Conservation (phyloP, 2,329 filamentous ascomycete species). For the Ophiostoma angusticollis region DNA sequence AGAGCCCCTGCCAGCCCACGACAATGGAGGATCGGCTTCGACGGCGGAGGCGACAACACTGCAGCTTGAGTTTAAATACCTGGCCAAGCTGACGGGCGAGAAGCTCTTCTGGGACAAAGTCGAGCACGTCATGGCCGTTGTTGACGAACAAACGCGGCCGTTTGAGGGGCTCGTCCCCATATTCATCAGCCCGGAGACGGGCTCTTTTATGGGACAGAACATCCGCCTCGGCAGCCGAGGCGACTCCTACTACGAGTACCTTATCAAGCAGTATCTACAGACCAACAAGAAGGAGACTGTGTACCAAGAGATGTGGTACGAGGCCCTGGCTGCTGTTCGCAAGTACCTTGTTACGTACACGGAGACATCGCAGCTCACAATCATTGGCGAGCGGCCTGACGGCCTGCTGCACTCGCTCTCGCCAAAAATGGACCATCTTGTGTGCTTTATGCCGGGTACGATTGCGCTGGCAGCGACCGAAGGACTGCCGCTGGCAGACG, state of each 20-base stretch:
- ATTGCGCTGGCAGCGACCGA: constrained; percentile 81
- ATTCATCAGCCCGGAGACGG: constrained; percentile 68
- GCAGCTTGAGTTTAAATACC: constrained; percentile 94
- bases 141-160: constrained; percentile 68
- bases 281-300: constrained; percentile 75
- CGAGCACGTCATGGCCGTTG: constrained; percentile 81
- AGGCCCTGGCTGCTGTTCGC: constrained; percentile 71
- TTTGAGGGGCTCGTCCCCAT: constrained; percentile 83
- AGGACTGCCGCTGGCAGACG: constrained; percentile 61
- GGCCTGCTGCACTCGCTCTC: constrained; percentile 55
- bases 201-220: constrained; percentile 69
- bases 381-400: constrained; percentile 71
- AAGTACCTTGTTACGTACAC: constrained; percentile 91
- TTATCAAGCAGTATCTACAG: constrained; percentile 96
- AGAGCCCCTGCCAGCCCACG: constrained; percentile 67
- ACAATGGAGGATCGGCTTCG: constrained; percentile 76
- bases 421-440: constrained; percentile 95
- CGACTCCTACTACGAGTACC: constrained; percentile 97
- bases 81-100: constrained; percentile 89
- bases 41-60: constrained; percentile 87
- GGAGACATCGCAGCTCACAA: constrained; percentile 64
- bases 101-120: constrained; percentile 82
- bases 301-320: constrained; percentile 87
- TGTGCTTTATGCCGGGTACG: constrained; percentile 94
- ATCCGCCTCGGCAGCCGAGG: constrained; percentile 87